Percentiles rank a stretch among this genome's conserved stretches.
Evolutionary conservation across 441 rosid genomes (phyloP).

Genomic region (Euphorbia celastroides): DNA sequence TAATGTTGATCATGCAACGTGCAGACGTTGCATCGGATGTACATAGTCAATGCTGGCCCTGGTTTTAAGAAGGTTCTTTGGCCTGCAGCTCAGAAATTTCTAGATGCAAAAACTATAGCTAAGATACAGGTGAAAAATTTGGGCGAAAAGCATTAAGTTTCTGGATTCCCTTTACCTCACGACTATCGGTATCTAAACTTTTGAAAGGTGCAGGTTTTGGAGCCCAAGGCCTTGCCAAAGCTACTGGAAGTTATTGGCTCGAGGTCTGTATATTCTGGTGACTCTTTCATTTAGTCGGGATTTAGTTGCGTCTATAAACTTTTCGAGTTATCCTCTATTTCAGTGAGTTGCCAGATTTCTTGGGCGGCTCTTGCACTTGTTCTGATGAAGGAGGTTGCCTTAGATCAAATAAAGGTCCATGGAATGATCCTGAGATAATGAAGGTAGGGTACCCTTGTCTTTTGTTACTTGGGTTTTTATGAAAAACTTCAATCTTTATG

Average conservation of each 20-base stretch:
- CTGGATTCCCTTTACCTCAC: conserved; percentile 9
- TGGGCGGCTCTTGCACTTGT: conserved; percentile 95
- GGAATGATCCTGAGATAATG: conserved; percentile 88
- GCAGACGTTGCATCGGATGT: conserved; percentile 90
- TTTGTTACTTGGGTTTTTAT: conserved; percentile 11
- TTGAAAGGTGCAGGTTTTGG: conserved; percentile 61
- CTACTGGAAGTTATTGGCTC: conserved; percentile 76
- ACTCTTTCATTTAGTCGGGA: not conserved
- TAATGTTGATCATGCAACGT: conserved; percentile 18
- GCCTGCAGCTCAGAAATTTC: conserved; percentile 98
- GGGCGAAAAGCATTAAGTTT: conserved; percentile 12
- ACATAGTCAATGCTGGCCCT: conserved; percentile 88
- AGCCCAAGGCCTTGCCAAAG: conserved; percentile 63
- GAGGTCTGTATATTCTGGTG: conserved; percentile 43
- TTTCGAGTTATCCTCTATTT: conserved; percentile 16
- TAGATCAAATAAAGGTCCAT: conserved; percentile 91
- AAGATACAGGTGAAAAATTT: conserved; percentile 69
- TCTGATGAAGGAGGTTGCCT: conserved; percentile 86
- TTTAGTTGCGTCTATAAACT: conserved; percentile 2
- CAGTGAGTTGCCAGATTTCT: conserved; percentile 96
- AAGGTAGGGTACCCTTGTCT: conserved; percentile 44
- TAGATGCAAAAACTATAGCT: conserved; percentile 72
- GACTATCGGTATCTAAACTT: conserved; percentile 12
- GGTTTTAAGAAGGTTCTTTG: conserved; percentile 95
- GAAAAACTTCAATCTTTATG: conserved; percentile 18